Conservation (phyloP, 495 filamentous ascomycete genomes). For the Apiosordaria backusii region DNA sequence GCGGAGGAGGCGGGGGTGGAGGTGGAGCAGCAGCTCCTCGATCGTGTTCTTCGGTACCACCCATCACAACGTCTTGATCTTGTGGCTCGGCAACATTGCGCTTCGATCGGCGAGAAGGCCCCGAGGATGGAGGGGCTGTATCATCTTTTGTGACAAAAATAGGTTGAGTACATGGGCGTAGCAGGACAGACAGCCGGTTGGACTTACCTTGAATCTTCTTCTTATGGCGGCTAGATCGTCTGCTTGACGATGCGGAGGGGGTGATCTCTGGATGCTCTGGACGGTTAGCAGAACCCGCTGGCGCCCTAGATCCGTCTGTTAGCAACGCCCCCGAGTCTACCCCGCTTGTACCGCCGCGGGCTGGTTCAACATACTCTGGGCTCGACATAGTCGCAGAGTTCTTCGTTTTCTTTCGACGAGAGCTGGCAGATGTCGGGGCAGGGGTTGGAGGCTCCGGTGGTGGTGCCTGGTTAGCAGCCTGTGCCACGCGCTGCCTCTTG, state of each 20-base stretch:
- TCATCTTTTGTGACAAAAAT: slow-evolving; percentile 12
- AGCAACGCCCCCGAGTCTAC: slow-evolving; percentile 12
- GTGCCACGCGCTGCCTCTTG: slow-evolving; percentile 48
- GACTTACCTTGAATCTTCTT: slow-evolving; percentile 42
- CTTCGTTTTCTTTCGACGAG: slow-evolving; percentile 61
- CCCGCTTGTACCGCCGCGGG: not conserved
- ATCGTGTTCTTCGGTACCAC: slow-evolving; percentile 60
- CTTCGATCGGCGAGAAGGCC: slow-evolving; percentile 51
- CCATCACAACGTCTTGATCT: slow-evolving; percentile 52
- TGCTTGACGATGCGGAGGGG: slow-evolving; percentile 55
- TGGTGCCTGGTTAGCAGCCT: slow-evolving; percentile 27
- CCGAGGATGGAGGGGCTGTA: slow-evolving; percentile 28
- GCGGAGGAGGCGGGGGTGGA: slow-evolving; percentile 37
- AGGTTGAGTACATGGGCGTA: not conserved
- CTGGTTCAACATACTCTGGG: slow-evolving; percentile 58
- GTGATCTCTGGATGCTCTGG: slow-evolving; percentile 27
- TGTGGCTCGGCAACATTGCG: slow-evolving; percentile 49
- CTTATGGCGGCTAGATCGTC: slow-evolving; percentile 66
- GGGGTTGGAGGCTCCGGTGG: slow-evolving; percentile 26
- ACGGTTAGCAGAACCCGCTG: slow-evolving; percentile 36
- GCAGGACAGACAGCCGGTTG: not conserved
- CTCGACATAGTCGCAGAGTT: slow-evolving; percentile 73
- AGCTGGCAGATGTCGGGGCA: slow-evolving; percentile 34
- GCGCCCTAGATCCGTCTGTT: slow-evolving; percentile 26
- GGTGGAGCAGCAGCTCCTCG: slow-evolving; percentile 46